Percentiles rank a stretch among this genome's conserved stretches.
phyloP scores from a whole-genome alignment of 1,284 basidiomycete species.

The Leccinum variabile region DNA sequence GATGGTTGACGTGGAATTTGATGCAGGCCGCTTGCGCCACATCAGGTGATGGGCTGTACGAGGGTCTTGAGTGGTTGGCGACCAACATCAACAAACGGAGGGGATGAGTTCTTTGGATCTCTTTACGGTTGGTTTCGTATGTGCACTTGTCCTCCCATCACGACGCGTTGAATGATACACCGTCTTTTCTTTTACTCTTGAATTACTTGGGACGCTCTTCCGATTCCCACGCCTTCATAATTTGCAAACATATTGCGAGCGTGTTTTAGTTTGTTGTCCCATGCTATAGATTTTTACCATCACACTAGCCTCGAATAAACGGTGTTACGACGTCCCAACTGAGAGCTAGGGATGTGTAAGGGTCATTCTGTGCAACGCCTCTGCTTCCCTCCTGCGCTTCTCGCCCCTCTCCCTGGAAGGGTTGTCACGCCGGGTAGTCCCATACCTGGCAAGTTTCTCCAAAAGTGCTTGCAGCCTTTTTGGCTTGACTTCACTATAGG shows the following conservation, averaged over 20 bases:
- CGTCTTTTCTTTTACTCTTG: constrained; percentile 25
- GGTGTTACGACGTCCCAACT: constrained; percentile 3
- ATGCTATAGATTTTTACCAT: constrained; percentile 22
- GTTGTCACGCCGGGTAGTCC: constrained; percentile 59
- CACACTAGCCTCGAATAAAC: constrained; percentile 12
- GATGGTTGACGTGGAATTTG: constrained; percentile 24
- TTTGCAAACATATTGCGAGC: constrained; percentile 9
- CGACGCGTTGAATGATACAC: constrained; percentile 36
- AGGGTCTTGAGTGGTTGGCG: constrained; percentile 96
- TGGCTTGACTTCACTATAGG: constrained; percentile 72
- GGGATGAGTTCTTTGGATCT: constrained; percentile 37
- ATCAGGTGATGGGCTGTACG: constrained; percentile 98
- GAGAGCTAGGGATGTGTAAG: constrained; percentile 19
- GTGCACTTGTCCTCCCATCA: constrained; percentile 49
- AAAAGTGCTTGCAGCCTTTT: constrained; percentile 75
- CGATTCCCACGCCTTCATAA: constrained; percentile 10
- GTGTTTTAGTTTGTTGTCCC: constrained; percentile 6
- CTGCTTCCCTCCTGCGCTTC: constrained; percentile 76
- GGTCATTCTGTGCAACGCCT: constrained; percentile 57
- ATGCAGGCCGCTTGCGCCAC: constrained; percentile 94
- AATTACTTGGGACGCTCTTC: constrained; percentile 30
- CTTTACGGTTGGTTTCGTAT: constrained; percentile 45
- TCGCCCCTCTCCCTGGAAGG: constrained; percentile 63
- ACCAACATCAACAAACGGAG: constrained; percentile 82
- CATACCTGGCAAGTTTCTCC: constrained; percentile 76